These are phyloP conservation scores for Pythium rishiriense DNA, from an alignment of 352 stramenopile genomes.

Conservation along the genomic window DNA sequence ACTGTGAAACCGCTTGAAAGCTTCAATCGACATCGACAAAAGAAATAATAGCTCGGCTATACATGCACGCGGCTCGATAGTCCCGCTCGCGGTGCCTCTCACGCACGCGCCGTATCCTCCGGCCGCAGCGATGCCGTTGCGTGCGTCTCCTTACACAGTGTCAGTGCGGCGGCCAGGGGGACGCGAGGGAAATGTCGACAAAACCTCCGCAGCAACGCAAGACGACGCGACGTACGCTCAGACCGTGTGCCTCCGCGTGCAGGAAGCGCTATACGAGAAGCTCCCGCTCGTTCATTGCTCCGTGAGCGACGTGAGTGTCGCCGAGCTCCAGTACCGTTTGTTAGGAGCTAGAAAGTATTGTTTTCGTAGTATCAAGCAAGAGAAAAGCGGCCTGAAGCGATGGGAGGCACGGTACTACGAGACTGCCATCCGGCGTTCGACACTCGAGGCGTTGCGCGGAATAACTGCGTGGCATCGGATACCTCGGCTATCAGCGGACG, in stretches of 20 bases:
- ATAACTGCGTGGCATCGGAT: slow-evolving; percentile 36
- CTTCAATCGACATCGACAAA: too few species aligned
- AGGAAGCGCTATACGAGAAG: background rate
- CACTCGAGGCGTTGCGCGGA: slow-evolving; percentile 11
- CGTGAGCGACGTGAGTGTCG: slow-evolving; percentile 46
- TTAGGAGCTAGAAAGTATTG: slow-evolving; percentile 68
- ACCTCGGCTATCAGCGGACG: slow-evolving; percentile 35
- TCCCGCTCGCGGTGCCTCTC: background rate
- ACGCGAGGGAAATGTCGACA: background rate
- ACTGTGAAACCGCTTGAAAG: too few species aligned
- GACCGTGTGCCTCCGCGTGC: slow-evolving; percentile 6
- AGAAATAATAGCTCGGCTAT: too few species aligned
- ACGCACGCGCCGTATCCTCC: background rate
- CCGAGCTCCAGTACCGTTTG: slow-evolving; percentile 57
- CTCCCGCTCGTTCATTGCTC: slow-evolving; percentile 7
- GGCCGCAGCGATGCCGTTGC: slow-evolving; percentile 9
- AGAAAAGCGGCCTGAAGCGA: slow-evolving; percentile 48
- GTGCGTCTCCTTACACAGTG: slow-evolving; percentile 17
- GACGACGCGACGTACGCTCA: slow-evolving; percentile 10
- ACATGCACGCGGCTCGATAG: too few species aligned
- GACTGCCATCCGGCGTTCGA: slow-evolving; percentile 48
- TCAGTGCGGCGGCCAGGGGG: background rate
- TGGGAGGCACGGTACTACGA: slow-evolving; percentile 68
- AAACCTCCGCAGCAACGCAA: background rate
- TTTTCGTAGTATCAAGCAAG: slow-evolving; percentile 65